phyloP scores from a whole-genome alignment of 1,284 basidiomycete genomes.

The Athelia psychrophila region DNA sequence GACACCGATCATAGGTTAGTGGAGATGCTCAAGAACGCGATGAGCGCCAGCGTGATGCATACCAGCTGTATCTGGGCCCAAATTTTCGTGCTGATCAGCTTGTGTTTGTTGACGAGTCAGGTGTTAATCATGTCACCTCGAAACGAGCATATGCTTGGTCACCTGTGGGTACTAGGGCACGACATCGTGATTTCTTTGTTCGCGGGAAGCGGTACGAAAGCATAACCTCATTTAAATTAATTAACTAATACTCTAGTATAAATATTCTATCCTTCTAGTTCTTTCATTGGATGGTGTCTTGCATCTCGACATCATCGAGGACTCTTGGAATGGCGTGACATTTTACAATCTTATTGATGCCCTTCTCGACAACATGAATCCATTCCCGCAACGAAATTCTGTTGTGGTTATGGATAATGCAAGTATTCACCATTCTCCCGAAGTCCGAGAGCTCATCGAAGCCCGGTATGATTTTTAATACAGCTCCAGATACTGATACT shows the following conservation, averaged over 20 bases:
- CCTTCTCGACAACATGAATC: slow-evolving; percentile 20
- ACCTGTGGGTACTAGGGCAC: slow-evolving; percentile 5
- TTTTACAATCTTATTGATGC: slow-evolving; percentile 20
- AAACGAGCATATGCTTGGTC: slow-evolving; percentile 8
- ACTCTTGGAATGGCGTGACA: slow-evolving; percentile 10
- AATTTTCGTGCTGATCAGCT: slow-evolving; percentile 7
- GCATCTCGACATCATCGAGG: slow-evolving; percentile 16
- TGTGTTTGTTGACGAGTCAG: slow-evolving; percentile 14
- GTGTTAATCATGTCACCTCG: slow-evolving; percentile 6
- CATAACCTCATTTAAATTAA: not conserved
- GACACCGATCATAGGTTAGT: not conserved
- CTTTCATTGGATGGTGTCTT: slow-evolving; percentile 20
- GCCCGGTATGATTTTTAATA: slow-evolving; percentile 18
- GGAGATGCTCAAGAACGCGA: not conserved
- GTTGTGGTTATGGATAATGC: slow-evolving; percentile 35
- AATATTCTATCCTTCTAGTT: slow-evolving; percentile 19
- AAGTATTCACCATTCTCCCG: slow-evolving; percentile 25
- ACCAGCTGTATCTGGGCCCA: not conserved
- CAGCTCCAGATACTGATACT: not conserved
- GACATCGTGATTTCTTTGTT: slow-evolving; percentile 4
- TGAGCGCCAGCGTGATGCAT: not conserved
- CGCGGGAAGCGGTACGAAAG: slow-evolving; percentile 9
- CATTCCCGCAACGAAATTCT: slow-evolving; percentile 25
- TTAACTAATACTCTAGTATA: slow-evolving; percentile 1
- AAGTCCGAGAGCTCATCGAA: slow-evolving; percentile 26